Conservation (phyloP, 2,329 filamentous ascomycete genomes). For the Colletotrichum camelliae region DNA sequence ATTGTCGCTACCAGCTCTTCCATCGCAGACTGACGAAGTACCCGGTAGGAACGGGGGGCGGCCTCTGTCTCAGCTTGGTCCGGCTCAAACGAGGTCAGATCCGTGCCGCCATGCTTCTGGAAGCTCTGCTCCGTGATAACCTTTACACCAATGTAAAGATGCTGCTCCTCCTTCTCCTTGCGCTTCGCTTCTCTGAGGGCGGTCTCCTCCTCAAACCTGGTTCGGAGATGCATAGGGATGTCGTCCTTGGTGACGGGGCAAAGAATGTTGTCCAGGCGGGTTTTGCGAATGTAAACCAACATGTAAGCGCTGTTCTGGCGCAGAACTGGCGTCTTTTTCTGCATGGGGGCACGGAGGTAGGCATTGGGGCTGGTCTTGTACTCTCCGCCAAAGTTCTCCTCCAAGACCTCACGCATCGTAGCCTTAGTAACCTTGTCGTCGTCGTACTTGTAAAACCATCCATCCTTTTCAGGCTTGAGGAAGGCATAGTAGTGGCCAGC, state of each 20-base stretch:
- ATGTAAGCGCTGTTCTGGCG: constrained; percentile 91
- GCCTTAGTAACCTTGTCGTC: constrained; percentile 97
- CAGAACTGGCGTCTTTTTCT: constrained; percentile 64
- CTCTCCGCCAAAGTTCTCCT: constrained; percentile 96
- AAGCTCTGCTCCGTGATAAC: constrained; percentile 86
- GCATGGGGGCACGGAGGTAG: constrained; percentile 45
- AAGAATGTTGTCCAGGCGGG: constrained; percentile 81
- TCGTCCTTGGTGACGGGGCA: constrained; percentile 77
- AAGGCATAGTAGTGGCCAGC: constrained; percentile 99
- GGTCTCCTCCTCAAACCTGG: constrained; percentile 78
- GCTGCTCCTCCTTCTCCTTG: constrained; percentile 92
- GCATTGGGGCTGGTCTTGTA: constrained; percentile 62
- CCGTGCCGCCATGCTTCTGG: constrained; percentile 80
- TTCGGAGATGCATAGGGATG: constrained; percentile 78
- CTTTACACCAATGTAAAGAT: constrained; percentile 86
- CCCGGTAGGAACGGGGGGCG: constrained; percentile 73
- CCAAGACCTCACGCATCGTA: constrained; percentile 87
- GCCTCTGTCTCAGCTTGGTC: constrained; percentile 66
- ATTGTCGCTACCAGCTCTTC: constrained; percentile 75
- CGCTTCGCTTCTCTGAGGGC: constrained; percentile 75
- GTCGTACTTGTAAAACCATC: constrained; percentile 96
- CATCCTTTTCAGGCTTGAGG: constrained; percentile 90
- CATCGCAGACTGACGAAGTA: constrained; percentile 78
- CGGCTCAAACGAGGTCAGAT: constrained; percentile 75
- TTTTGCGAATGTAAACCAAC: constrained; percentile 95